These are phyloP conservation scores for Capsicum rhomboideum DNA, from an alignment of 257 asterid genomes.

Conservation along the genomic window DNA sequence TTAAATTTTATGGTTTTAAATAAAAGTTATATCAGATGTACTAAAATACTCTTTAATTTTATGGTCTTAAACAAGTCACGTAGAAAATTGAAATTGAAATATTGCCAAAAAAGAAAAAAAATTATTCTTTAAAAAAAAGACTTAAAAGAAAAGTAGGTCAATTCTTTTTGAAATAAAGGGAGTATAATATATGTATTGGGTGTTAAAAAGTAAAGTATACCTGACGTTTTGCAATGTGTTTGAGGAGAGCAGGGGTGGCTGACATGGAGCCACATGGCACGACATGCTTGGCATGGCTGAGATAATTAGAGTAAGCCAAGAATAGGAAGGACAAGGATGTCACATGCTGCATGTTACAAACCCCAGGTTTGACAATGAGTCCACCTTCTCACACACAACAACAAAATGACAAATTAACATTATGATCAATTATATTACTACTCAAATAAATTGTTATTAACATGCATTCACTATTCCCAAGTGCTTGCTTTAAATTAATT, in stretches of 20 bases:
- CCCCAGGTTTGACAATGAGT: constrained; percentile 70
- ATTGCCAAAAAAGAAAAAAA: too few relatives aligned
- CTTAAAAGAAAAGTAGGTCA: too few relatives aligned
- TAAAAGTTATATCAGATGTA: too few relatives aligned
- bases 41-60: too few relatives aligned
- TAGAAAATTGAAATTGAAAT: too few relatives aligned
- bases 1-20: too few relatives aligned
- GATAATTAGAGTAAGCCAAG: constrained; percentile 73
- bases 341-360: constrained; percentile 94
- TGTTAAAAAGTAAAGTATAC: constrained; percentile 11
- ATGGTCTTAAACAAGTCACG: too few relatives aligned
- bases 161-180: too few relatives aligned
- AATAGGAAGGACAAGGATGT: constrained; percentile 79
- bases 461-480: not conserved
- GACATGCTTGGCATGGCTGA: constrained; percentile 68
- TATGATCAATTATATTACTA: too few relatives aligned
- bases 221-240: constrained; percentile 77
- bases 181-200: too few relatives aligned
- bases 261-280: constrained; percentile 68
- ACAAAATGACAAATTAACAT: not conserved
- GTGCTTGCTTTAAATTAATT: not conserved
- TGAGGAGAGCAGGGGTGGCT: constrained; percentile 70
- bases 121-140: too few relatives aligned
- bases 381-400: constrained; percentile 28
- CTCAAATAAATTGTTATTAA: too few relatives aligned